Conservation (phyloP, 495 filamentous ascomycete species). For the Rusavskia elegans region DNA sequence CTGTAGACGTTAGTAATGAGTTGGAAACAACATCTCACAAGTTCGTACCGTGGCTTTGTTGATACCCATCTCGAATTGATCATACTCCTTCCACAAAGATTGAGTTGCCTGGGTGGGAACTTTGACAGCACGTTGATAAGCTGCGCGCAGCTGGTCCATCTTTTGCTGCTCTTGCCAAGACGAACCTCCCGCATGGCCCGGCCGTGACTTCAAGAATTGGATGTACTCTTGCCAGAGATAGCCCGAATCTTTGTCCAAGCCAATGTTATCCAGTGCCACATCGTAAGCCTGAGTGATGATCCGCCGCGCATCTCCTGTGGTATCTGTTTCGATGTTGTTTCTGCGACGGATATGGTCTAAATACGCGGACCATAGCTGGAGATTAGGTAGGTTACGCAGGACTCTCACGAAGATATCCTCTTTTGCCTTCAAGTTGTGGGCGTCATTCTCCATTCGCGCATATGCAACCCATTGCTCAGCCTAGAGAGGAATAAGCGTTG, state of each 20-base stretch:
- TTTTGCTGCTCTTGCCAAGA: conserved; percentile 96
- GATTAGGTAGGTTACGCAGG: conserved; percentile 56
- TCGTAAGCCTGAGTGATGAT: conserved; percentile 76
- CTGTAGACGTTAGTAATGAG: conserved; percentile 24
- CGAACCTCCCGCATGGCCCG: conserved; percentile 67
- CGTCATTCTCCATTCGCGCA: conserved; percentile 70
- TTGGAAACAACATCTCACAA: neutral
- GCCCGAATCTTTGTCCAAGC: conserved; percentile 83
- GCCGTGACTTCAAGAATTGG: conserved; percentile 71
- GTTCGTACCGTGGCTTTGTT: conserved; percentile 68
- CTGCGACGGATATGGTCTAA: conserved; percentile 85
- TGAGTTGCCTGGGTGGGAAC: conserved; percentile 70
- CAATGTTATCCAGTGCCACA: conserved; percentile 74
- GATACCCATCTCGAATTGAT: conserved; percentile 79
- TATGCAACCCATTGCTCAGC: conserved; percentile 81
- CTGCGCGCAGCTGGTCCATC: conserved; percentile 81
- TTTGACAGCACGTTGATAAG: conserved; percentile 75
- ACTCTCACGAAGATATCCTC: conserved; percentile 70
- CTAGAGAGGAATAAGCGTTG: conserved; percentile 26
- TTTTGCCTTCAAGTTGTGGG: conserved; percentile 57
- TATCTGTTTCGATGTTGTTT: conserved; percentile 71
- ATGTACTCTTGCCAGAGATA: conserved; percentile 87
- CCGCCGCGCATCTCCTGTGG: conserved; percentile 53
- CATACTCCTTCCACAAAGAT: conserved; percentile 89
- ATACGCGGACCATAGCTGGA: conserved; percentile 84